A percentile compares a stretch with the other conserved stretches of the same genome.
Evolutionary conservation across 2,329 filamentous ascomycete genomes (phyloP).

Genomic region (Ophiostoma pallidulum): DNA sequence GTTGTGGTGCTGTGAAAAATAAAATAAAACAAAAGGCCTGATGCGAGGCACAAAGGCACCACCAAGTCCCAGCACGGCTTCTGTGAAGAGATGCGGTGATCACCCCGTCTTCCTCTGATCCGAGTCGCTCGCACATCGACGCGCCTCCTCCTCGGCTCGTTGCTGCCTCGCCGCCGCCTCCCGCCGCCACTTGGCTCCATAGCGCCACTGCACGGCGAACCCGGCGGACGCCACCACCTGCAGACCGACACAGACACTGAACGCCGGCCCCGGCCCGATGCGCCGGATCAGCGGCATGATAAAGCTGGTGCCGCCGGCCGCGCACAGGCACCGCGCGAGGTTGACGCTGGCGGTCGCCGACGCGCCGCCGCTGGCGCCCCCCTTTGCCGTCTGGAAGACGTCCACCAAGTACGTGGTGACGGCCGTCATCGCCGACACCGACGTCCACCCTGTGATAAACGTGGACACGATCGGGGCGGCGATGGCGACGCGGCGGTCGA

Average conservation of each 20-base stretch:
- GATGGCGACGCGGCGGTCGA: constrained; percentile 34
- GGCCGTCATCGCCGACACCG: constrained; percentile 53
- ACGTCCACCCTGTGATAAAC: constrained; percentile 46
- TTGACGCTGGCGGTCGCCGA: constrained; percentile 57
- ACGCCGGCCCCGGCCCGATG: constrained; percentile 52
- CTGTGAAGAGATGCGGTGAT: no score
- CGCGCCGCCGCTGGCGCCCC: constrained; percentile 46
- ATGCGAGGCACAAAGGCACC: no score
- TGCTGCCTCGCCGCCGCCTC: constrained; percentile 3
- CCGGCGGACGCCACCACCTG: constrained; percentile 38
- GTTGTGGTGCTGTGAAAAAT: no score
- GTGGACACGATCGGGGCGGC: constrained; percentile 47
- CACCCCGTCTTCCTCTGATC: no score
- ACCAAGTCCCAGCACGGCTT: no score
- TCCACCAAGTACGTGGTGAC: constrained; percentile 55
- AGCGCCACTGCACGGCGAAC: constrained; percentile 39
- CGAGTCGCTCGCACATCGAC: neutral
- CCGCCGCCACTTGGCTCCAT: constrained; percentile 38
- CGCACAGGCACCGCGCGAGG: constrained; percentile 50
- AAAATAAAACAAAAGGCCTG: no score
- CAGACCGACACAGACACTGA: constrained; percentile 45
- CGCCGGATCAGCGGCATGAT: constrained; percentile 48
- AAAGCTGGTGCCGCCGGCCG: constrained; percentile 48
- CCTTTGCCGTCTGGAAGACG: constrained; percentile 35
- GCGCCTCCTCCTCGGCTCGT: neutral